Conservation (phyloP, 768 basidiomycete genomes). For the Boletus edulis region DNA sequence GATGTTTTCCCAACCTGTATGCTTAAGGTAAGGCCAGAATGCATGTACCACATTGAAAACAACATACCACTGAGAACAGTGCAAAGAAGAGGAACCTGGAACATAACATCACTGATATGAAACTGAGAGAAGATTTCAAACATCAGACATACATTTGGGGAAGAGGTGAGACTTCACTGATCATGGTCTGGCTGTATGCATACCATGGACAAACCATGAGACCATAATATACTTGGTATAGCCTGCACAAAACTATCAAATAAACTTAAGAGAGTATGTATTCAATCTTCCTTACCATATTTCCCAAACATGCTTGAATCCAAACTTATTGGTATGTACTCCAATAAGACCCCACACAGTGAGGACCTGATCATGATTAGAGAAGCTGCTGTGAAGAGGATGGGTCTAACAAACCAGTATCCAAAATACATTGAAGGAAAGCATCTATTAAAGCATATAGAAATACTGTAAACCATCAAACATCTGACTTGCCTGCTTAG, state of each 20-base stretch:
- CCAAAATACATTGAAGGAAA: conserved; percentile 69
- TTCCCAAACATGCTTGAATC: conserved; percentile 84
- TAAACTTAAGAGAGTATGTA: not conserved
- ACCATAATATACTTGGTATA: conserved; percentile 69
- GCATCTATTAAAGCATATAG: conserved; percentile 46
- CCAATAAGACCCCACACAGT: conserved; percentile 77
- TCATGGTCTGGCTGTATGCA: conserved; percentile 82
- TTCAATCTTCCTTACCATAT: conserved; percentile 46
- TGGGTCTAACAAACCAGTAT: conserved; percentile 48
- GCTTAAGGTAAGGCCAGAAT: not conserved
- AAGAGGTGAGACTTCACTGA: conserved; percentile 71
- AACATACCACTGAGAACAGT: conserved; percentile 61
- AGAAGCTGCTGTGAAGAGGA: not conserved
- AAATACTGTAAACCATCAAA: not conserved
- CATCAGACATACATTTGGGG: conserved; percentile 58
- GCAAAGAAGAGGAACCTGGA: conserved; percentile 70
- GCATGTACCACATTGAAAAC: conserved; percentile 3
- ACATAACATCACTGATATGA: not conserved
- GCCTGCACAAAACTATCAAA: conserved; percentile 35
- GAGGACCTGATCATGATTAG: conserved; percentile 42
- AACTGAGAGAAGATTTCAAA: not conserved
- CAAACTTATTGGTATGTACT: conserved; percentile 70
- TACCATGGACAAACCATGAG: conserved; percentile 79
- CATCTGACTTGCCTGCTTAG: conserved; percentile 44
- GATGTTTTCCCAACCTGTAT: conserved; percentile 68